Conservation (phyloP, 2,329 filamentous ascomycete species). For the Microthyrium microscopicum region DNA sequence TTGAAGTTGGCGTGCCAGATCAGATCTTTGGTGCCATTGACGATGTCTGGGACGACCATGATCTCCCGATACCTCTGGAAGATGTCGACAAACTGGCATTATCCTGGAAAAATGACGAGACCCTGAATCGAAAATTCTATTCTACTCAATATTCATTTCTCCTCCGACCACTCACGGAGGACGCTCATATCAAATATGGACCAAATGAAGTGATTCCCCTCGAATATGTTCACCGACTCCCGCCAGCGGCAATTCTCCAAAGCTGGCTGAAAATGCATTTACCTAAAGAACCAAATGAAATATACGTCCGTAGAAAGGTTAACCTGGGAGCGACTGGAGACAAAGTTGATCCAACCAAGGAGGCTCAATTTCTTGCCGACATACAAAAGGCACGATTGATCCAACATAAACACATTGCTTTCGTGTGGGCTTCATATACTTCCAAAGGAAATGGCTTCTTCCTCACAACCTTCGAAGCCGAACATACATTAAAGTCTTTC, state of each 20-base stretch:
- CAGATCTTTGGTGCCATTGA: conserved; percentile 63
- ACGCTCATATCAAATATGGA: conserved; percentile 45
- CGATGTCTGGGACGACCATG: conserved; percentile 60
- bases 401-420: conserved; percentile 53
- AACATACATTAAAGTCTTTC: conserved; percentile 51
- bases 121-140: conserved; percentile 52
- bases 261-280: conserved; percentile 46
- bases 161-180: conserved; percentile 44
- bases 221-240: conserved; percentile 45
- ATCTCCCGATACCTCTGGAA: conserved; percentile 51
- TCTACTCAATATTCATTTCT: conserved; percentile 55
- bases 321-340: conserved; percentile 27
- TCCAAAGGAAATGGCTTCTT: conserved; percentile 47
- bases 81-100: conserved; percentile 48
- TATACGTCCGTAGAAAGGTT: conserved; percentile 43
- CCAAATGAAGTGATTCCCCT: conserved; percentile 54
- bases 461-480: conserved; percentile 48
- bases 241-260: conserved; percentile 28
- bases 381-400: conserved; percentile 41
- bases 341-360: conserved; percentile 18
- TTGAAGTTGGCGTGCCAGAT: conserved; percentile 52
- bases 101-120: conserved; percentile 41
- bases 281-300: conserved; percentile 40
- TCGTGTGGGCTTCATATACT: conserved; percentile 54
- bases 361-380: conserved; percentile 43